A percentile compares a stretch with the other conserved stretches of the same genome.
phyloP scores from a whole-genome alignment of 768 basidiomycete genomes.

The Rhizopogon rudus region DNA sequence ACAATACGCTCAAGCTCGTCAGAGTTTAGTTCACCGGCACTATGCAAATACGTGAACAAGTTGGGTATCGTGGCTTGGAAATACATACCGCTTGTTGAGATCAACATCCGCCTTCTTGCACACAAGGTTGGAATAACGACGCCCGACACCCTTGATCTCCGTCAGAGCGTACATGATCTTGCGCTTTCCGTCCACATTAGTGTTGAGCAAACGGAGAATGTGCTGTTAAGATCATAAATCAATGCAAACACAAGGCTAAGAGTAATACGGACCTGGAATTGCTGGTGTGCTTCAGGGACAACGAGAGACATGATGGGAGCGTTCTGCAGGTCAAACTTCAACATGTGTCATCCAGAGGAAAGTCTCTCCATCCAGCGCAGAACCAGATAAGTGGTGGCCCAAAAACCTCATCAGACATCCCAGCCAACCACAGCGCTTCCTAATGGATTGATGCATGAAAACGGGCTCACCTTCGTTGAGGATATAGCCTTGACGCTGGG shows the following conservation, averaged over 20 bases:
- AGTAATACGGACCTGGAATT: slow-evolving; percentile 72
- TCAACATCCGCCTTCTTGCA: slow-evolving; percentile 99
- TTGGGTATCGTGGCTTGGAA: background rate
- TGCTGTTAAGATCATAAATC: slow-evolving; percentile 48
- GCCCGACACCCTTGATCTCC: slow-evolving; percentile 99
- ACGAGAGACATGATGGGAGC: slow-evolving; percentile 83
- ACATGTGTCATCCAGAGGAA: background rate
- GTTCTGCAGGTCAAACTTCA: background rate
- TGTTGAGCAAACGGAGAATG: slow-evolving; percentile 98
- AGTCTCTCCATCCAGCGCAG: slow-evolving; percentile 16
- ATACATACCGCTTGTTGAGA: slow-evolving; percentile 89
- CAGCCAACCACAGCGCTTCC: background rate
- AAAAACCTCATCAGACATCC: background rate
- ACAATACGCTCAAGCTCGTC: slow-evolving; percentile 99
- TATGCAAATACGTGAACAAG: slow-evolving; percentile 28
- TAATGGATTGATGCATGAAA: background rate
- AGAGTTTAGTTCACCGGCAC: slow-evolving; percentile 98
- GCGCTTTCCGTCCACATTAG: slow-evolving; percentile 98
- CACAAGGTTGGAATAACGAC: slow-evolving; percentile 97
- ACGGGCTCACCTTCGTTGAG: slow-evolving; percentile 22
- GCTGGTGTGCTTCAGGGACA: slow-evolving; percentile 90
- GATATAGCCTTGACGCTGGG: slow-evolving; percentile 13
- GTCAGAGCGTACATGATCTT: slow-evolving; percentile 99
- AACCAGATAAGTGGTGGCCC: background rate
- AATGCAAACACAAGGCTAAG: background rate